Evolutionary conservation across 2,329 filamentous ascomycete genomes (phyloP).

Genomic region (Verticillium nonalfalfae): DNA sequence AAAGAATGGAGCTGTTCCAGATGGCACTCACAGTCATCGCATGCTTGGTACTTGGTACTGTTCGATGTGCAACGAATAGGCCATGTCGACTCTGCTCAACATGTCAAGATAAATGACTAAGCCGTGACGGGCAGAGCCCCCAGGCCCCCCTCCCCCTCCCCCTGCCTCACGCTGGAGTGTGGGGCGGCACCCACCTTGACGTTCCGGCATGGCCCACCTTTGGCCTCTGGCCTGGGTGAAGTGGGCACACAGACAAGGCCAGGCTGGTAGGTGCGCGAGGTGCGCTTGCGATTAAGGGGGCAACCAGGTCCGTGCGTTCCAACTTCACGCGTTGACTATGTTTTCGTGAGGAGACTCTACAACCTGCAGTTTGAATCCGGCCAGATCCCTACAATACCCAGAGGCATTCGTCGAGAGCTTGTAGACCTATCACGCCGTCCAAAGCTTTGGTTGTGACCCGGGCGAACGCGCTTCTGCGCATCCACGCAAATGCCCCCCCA

Average conservation of each 20-base stretch:
- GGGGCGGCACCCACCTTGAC: not conserved
- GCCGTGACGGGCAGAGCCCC: not conserved
- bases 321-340: slow-evolving; percentile 36
- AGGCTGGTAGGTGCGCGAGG: not conserved
- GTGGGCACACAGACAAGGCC: not conserved
- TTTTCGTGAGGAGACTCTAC: slow-evolving; percentile 17
- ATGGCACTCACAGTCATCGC: too few relatives aligned
- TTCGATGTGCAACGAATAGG: too few relatives aligned
- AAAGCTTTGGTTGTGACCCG: slow-evolving; percentile 12
- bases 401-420: not conserved
- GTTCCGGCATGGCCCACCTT: not conserved
- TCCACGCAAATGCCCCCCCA: slow-evolving; percentile 12
- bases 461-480: slow-evolving; percentile 9
- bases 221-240: not conserved
- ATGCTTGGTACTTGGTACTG: too few relatives aligned
- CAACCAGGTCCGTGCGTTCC: slow-evolving; percentile 20
- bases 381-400: slow-evolving; percentile 18
- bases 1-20: too few relatives aligned
- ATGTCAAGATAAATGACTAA: not conserved
- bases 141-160: too few relatives aligned
- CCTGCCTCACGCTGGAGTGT: not conserved
- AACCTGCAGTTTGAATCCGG: slow-evolving; percentile 26
- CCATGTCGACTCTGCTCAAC: too few relatives aligned
- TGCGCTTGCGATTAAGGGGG: slow-evolving; percentile 9
- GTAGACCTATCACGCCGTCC: slow-evolving; percentile 7